Conservation (phyloP, 768 basidiomycete genomes). For the Lactarius indigo region DNA sequence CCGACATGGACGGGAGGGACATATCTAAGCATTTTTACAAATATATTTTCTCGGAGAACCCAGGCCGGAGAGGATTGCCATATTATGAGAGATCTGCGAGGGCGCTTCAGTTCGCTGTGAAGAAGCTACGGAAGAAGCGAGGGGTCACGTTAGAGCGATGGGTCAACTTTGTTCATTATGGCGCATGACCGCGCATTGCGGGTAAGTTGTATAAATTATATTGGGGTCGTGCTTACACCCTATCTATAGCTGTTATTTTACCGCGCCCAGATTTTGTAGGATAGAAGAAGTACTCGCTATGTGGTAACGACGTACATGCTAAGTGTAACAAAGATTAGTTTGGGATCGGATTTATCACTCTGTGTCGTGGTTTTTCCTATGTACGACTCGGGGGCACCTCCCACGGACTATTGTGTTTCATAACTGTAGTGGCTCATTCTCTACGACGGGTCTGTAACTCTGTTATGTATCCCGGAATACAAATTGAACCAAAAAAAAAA, state of each 20-base stretch:
- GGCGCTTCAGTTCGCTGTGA: constrained; percentile 4
- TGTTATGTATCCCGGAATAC: no score
- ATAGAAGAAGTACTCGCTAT: not conserved
- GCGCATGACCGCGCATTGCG: not conserved
- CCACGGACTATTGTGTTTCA: no score
- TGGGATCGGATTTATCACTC: not conserved
- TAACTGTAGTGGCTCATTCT: no score
- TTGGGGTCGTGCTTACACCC: not conserved
- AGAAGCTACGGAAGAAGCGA: not conserved
- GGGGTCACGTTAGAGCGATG: not conserved
- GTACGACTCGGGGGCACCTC: no score
- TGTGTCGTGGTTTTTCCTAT: no score
- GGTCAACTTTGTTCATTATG: constrained; percentile 10
- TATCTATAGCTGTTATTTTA: no score
- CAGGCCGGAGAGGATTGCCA: not conserved
- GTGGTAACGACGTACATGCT: not conserved
- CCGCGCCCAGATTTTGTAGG: not conserved
- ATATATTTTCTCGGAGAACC: not conserved
- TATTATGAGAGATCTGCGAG: not conserved
- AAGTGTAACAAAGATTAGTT: not conserved
- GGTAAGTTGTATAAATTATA: no score
- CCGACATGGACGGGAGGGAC: not conserved
- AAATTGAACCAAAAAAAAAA: no score
- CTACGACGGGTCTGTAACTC: no score
- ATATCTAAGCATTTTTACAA: not conserved